These are phyloP conservation scores for Dioscorea cayenensis DNA, from an alignment of 116 monocot genomes.

Conservation along the genomic window DNA sequence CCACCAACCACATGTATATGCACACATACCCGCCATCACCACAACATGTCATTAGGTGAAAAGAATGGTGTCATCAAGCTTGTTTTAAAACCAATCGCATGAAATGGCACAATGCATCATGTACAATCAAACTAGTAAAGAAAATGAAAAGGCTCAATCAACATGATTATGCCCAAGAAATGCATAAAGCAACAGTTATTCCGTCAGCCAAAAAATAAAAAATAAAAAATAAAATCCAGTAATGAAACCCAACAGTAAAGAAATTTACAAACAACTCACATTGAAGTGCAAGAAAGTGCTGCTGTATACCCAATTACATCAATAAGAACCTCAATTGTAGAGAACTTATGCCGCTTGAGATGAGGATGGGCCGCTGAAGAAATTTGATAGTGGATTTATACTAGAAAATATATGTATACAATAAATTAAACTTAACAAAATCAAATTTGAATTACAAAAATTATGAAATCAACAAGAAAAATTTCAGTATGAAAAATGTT, in stretches of 20 bases:
- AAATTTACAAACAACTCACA: slow-evolving; percentile 30
- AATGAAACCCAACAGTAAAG: background rate
- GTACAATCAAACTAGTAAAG: no score
- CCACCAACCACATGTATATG: no score
- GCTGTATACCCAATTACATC: slow-evolving; percentile 61
- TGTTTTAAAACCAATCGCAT: no score
- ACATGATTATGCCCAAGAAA: no score
- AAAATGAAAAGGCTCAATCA: no score
- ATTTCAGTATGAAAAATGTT: background rate
- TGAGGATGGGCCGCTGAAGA: slow-evolving; percentile 57
- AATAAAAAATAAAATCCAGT: background rate
- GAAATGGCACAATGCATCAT: no score
- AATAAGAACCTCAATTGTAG: slow-evolving; percentile 66
- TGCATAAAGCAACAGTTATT: no score
- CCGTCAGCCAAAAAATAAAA: background rate
- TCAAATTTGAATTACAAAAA: background rate
- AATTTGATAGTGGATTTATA: slow-evolving; percentile 77
- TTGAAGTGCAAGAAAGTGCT: slow-evolving; percentile 59
- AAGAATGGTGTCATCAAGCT: no score
- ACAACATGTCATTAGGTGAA: no score
- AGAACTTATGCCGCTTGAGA: slow-evolving; percentile 51
- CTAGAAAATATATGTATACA: slow-evolving; percentile 49
- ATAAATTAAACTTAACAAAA: background rate
- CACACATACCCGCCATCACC: no score
- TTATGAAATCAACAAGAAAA: background rate